These are phyloP conservation scores for Candida germanica DNA, from an alignment of 805 yeast genomes.

Conservation along the genomic window DNA sequence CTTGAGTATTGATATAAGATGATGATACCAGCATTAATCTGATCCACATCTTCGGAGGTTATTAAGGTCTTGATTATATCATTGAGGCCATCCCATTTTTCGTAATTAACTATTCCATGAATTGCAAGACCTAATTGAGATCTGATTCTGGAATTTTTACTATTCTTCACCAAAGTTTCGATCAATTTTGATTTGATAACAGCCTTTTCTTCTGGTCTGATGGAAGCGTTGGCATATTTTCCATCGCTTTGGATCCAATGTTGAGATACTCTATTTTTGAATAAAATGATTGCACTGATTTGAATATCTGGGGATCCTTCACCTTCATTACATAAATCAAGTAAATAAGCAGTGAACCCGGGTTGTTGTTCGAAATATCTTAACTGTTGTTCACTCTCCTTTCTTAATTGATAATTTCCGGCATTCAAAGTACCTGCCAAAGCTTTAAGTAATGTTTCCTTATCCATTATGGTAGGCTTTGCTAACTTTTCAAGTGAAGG, in stretches of 20 bases:
- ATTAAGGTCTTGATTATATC: slow-evolving; percentile 38
- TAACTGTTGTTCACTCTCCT: slow-evolving; percentile 52
- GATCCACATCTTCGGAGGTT: slow-evolving; percentile 29
- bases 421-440: slow-evolving; percentile 56
- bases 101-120: slow-evolving; percentile 49
- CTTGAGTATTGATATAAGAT: slow-evolving; percentile 40
- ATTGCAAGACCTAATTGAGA: slow-evolving; percentile 59
- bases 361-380: slow-evolving; percentile 50
- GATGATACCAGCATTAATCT: slow-evolving; percentile 38
- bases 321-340: slow-evolving; percentile 47
- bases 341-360: slow-evolving; percentile 55
- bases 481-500: not conserved
- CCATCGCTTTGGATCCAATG: slow-evolving; percentile 39
- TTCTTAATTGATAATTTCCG: slow-evolving; percentile 41
- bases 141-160: slow-evolving; percentile 36
- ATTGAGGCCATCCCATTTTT: slow-evolving; percentile 42
- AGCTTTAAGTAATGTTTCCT: slow-evolving; percentile 46
- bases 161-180: slow-evolving; percentile 39
- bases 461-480: slow-evolving; percentile 37
- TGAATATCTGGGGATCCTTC: slow-evolving; percentile 36
- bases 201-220: slow-evolving; percentile 33
- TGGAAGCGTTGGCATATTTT: slow-evolving; percentile 16
- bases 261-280: slow-evolving; percentile 38
- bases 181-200: slow-evolving; percentile 42
- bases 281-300: slow-evolving; percentile 42